Conservation (phyloP, 768 basidiomycete species). For the Butyriboletus loyo region DNA sequence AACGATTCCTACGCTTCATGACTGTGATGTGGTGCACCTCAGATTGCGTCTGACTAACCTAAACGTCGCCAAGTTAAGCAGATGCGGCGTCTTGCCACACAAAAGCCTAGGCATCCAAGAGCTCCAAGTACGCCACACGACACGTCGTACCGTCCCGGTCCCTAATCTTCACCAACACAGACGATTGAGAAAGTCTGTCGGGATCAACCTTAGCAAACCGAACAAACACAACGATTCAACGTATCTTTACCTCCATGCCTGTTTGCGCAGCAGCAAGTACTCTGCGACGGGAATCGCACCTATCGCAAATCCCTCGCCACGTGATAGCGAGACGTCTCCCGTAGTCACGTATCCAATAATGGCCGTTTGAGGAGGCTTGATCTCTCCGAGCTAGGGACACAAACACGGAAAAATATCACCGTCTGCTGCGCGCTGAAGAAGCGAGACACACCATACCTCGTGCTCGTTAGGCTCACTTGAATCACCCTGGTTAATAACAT, state of each 20-base stretch:
- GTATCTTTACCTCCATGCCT: constrained; percentile 38
- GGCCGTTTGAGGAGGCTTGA: constrained; percentile 37
- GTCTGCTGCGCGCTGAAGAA: background rate
- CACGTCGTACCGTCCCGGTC: constrained; percentile 55
- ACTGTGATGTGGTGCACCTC: background rate
- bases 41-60: background rate
- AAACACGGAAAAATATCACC: background rate
- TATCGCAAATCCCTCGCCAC: constrained; percentile 75
- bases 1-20: background rate
- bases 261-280: constrained; percentile 51
- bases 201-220: background rate
- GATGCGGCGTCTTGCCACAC: background rate
- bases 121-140: constrained; percentile 47
- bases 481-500: constrained; percentile 11
- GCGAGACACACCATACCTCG: constrained; percentile 24
- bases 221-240: background rate
- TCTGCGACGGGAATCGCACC: constrained; percentile 63
- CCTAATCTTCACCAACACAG: constrained; percentile 60
- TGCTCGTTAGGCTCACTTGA: constrained; percentile 21
- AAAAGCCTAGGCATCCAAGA: constrained; percentile 27
- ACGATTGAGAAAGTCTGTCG: constrained; percentile 24
- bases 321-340: constrained; percentile 76
- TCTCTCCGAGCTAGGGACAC: constrained; percentile 42
- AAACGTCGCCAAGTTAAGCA: background rate
- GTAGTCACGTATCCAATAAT: constrained; percentile 84